A percentile compares a stretch with the other conserved stretches of the same genome.
Evolutionary conservation across 768 basidiomycete genomes (phyloP).

Genomic region (Calocera cornea): DNA sequence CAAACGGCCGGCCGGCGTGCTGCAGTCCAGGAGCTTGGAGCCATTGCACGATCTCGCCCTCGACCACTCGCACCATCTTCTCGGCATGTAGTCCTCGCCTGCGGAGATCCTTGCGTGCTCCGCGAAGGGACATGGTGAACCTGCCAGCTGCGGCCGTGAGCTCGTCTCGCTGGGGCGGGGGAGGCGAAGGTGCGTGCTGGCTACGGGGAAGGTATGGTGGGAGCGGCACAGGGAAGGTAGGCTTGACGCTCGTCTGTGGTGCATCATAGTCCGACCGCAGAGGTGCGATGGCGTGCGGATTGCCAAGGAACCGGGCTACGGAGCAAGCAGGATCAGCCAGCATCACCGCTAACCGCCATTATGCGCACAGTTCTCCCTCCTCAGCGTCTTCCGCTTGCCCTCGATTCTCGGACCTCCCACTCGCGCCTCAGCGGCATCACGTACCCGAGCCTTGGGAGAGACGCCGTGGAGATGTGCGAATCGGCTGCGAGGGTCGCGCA

Average conservation of each 20-base stretch:
- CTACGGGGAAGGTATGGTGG: constrained; percentile 56
- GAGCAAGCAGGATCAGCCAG: constrained; percentile 7
- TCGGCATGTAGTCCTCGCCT: constrained; percentile 46
- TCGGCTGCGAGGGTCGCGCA: constrained; percentile 36
- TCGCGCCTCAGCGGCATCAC: constrained; percentile 18
- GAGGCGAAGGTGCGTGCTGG: constrained; percentile 35
- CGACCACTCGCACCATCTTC: constrained; percentile 52
- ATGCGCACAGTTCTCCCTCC: constrained; percentile 63
- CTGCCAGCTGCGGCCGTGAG: constrained; percentile 54
- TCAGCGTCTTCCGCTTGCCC: constrained; percentile 40
- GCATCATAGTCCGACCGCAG: constrained; percentile 41
- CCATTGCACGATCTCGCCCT: constrained; percentile 51
- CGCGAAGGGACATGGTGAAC: constrained; percentile 63
- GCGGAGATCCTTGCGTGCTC: constrained; percentile 55
- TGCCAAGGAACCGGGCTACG: constrained; percentile 55
- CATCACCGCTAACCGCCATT: background rate
- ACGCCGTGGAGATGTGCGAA: constrained; percentile 6
- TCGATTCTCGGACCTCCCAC: constrained; percentile 13
- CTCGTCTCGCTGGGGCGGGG: constrained; percentile 32
- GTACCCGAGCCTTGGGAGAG: constrained; percentile 9
- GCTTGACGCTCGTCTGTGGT: constrained; percentile 29
- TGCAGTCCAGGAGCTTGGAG: constrained; percentile 33
- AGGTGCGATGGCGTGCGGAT: constrained; percentile 58
- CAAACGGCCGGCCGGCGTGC: constrained; percentile 4
- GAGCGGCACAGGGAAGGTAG: constrained; percentile 67